A percentile compares a stretch with the other conserved stretches of the same genome.
These are phyloP conservation scores for Neobulgaria alba DNA, from an alignment of 2,329 filamentous ascomycete genomes.

Conservation along the genomic window DNA sequence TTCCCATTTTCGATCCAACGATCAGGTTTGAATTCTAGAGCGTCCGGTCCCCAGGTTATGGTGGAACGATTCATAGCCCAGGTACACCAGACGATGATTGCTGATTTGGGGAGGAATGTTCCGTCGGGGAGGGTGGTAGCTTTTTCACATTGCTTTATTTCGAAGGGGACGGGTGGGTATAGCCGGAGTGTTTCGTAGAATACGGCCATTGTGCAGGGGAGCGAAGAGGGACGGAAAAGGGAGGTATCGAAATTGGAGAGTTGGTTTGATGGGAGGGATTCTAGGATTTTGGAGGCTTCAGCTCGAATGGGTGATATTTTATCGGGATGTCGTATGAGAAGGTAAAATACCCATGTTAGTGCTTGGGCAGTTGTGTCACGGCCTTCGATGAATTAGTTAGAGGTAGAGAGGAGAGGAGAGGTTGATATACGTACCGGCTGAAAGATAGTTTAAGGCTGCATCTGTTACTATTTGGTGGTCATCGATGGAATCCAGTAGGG, in stretches of 20 bases:
- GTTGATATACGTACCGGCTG: conserved; percentile 36
- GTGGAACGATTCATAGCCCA: conserved; percentile 55
- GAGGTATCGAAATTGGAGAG: conserved; percentile 8
- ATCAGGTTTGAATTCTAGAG: conserved; percentile 46
- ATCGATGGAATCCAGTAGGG: conserved; percentile 47
- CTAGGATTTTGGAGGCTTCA: conserved; percentile 30
- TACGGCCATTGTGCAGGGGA: conserved; percentile 51
- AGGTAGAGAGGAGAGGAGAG: neutral
- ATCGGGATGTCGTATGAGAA: conserved; percentile 44
- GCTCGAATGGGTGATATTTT: conserved; percentile 34
- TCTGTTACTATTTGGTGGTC: conserved; percentile 51
- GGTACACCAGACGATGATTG: conserved; percentile 53
- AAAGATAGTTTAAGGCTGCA: conserved; percentile 57
- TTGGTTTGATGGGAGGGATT: conserved; percentile 8
- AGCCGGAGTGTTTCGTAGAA: conserved; percentile 55
- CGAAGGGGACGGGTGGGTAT: conserved; percentile 57
- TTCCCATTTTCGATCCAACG: conserved; percentile 43
- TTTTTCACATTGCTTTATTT: conserved; percentile 51
- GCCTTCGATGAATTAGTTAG: conserved; percentile 29
- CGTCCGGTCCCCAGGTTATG: conserved; percentile 47
- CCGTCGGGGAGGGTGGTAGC: conserved; percentile 50
- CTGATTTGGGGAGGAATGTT: conserved; percentile 43
- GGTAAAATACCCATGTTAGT: conserved; percentile 55
- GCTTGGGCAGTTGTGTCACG: conserved; percentile 58
- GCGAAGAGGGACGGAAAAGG: conserved; percentile 25